Evolutionary conservation across 768 basidiomycete genomes (phyloP), one percentile per base, ranked within the genome.

Genomic region (Leccinum longicurvipes): DNA sequence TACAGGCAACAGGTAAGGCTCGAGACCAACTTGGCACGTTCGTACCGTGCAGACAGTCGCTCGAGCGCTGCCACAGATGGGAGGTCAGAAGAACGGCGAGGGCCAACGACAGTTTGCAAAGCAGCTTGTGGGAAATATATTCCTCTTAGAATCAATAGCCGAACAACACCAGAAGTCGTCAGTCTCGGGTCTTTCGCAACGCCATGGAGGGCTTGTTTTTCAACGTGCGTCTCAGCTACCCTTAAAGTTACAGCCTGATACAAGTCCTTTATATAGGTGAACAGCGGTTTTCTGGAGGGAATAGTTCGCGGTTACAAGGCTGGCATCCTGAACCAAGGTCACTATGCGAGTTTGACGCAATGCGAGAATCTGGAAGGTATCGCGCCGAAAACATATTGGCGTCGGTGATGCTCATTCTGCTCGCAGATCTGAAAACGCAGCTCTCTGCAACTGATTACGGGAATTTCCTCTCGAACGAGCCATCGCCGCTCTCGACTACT

Each of bases 381-480:
- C 78, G 61, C 21, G 23, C 25, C 48, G 10, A 21, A 50, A 28
- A 15, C 32, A n/a, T 52, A 19, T 36, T 41, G 8, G n/a, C 4
- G 48, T 45, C 19, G 3, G 23, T 21, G 4, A 47, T 31, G 27
- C 47, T 67, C 36, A 63, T 44, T 31, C 45, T 23, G 25, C 27
- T 36, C 39, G n/a, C 64, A 98, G 97, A 99, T 74, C 86, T 99
- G 73, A 82, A 92, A 60, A 94, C 97, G 46, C 97, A 99, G 69
- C 80, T 99, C 29, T 90, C 93, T 15, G 85, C 95, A 12, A 98
- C 96, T 6, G 97, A 99, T 75, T 99, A 99, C 71, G 94, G 95
- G 67, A 96, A 92, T 75, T 99, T 99, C 74, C 87, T 99, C 46
- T 87, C 96, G 27, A 98, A 98, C 66, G 97, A 99, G 71, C 87